Evolutionary conservation across 345 rosid species (phyloP).

Genomic region (Durio zibethinus): DNA sequence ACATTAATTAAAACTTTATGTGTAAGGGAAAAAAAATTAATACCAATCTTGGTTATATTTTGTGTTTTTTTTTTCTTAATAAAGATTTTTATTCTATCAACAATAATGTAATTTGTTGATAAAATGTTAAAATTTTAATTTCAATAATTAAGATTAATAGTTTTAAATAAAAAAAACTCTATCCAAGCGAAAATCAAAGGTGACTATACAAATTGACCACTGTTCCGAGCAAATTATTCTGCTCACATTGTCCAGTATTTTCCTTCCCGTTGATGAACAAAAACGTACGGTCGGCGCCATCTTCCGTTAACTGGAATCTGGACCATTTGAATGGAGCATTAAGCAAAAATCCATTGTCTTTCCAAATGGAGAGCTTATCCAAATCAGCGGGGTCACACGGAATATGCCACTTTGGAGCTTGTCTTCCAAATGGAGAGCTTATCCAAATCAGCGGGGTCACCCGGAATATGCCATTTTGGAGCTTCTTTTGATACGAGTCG

Average conservation of each 20-base stretch:
- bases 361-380: constrained; percentile 16
- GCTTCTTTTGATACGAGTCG: background rate
- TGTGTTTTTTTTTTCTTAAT: no score
- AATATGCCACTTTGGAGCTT: constrained; percentile 21
- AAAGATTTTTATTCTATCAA: no score
- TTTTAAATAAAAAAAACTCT: no score
- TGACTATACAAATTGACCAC: background rate
- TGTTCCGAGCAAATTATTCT: background rate
- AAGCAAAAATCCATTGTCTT: background rate
- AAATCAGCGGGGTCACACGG: constrained; percentile 9
- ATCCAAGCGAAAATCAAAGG: background rate
- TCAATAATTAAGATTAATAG: no score
- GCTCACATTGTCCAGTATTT: background rate
- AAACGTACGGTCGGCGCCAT: background rate
- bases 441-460: constrained; percentile 21
- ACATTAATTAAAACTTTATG: no score
- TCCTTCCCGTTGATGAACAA: background rate
- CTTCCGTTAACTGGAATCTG: background rate
- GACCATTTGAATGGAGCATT: background rate
- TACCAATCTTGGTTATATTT: no score
- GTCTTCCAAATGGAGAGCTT: constrained; percentile 13
- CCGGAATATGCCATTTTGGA: constrained; percentile 19
- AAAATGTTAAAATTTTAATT: no score
- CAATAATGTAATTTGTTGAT: no score
- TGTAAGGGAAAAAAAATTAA: no score